These are phyloP conservation scores for Myxozyma neglecta DNA, from an alignment of 805 yeast species.

Conservation along the genomic window DNA sequence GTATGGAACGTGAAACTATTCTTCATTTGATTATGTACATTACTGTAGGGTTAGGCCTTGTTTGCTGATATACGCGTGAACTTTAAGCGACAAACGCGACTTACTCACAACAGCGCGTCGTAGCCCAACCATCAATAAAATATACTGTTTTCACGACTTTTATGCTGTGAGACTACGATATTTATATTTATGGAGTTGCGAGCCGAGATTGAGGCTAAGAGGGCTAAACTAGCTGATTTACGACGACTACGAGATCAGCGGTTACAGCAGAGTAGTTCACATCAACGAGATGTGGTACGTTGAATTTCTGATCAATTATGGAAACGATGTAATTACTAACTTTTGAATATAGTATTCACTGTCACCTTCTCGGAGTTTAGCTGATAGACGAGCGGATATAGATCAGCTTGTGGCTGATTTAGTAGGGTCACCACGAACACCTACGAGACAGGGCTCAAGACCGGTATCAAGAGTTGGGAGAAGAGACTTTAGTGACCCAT, in stretches of 20 bases:
- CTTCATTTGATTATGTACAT: not conserved
- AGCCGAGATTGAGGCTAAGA: conserved; percentile 55
- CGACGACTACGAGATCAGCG: conserved; percentile 47
- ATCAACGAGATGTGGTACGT: conserved; percentile 13
- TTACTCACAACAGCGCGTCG: not conserved
- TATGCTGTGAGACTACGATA: not conserved
- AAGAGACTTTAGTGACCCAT: not conserved
- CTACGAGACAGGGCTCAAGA: not conserved
- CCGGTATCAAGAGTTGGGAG: not conserved
- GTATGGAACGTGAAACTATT: no score
- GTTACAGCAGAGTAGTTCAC: conserved; percentile 3
- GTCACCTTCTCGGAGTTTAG: conserved; percentile 7
- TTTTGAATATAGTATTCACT: not conserved
- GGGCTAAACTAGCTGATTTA: conserved; percentile 53
- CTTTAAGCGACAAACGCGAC: not conserved
- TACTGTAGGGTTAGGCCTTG: not conserved
- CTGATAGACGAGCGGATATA: conserved; percentile 24
- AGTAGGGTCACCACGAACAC: conserved; percentile 25
- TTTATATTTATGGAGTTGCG: conserved; percentile 34
- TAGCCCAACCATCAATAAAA: not conserved
- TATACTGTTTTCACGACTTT: no score
- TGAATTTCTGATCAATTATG: not conserved
- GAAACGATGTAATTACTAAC: not conserved
- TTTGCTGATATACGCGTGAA: not conserved
- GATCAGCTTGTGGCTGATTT: conserved; percentile 37